Evolutionary conservation across 2,329 filamentous ascomycete species (phyloP), one percentile per base, ranked within the genome.

Genomic region (Mycogone perniciosa): DNA sequence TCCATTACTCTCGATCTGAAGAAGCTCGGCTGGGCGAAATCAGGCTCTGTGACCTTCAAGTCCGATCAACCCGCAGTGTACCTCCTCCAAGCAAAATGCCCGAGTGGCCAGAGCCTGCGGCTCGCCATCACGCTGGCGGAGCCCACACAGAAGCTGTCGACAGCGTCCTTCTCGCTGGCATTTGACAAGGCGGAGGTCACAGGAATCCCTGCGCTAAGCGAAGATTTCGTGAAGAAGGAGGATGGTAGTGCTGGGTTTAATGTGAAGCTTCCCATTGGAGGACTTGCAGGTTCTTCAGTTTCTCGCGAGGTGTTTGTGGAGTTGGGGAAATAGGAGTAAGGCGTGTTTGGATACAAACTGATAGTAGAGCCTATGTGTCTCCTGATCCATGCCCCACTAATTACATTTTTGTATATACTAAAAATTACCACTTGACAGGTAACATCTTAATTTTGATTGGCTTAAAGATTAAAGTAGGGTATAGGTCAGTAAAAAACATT

Each of bases 231-330:
- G 35, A 48, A 29, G 26, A 38, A 46, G 26, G 31, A 26, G 4
- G 38, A 51, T 34, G 51, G 43, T 2, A 27, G 38, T 1, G 48
- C 51, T 40, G 44, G 39, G 0, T 53, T 58, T 31, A 44, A 40
- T 4, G 53, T 57, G 45, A 46, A 37, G 34, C 31, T 59, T 35
- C 57, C 57, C 26, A 37, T 30, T 6, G 56, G 53, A 2, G 57
- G 57, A 4, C 34, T 59, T 30, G 56, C 56, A 0, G 57, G 57
- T 3, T 59, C 57, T 3, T 56, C 57, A 29, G 51, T 56, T n/a
- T 40, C 39, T 13, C 46, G 51, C 2, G 51, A 56, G 9, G 27
- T 56, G 7, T 13, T 29, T 5, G 10, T 54, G 13, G 51, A 53
- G n/a, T 41, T 50, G 35, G 30, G 37, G 4, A 45, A 41, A 9